Base-by-base conservation (phyloP, 2,329 filamentous ascomycete species). In the Aphanoascus verrucosus region DNA sequence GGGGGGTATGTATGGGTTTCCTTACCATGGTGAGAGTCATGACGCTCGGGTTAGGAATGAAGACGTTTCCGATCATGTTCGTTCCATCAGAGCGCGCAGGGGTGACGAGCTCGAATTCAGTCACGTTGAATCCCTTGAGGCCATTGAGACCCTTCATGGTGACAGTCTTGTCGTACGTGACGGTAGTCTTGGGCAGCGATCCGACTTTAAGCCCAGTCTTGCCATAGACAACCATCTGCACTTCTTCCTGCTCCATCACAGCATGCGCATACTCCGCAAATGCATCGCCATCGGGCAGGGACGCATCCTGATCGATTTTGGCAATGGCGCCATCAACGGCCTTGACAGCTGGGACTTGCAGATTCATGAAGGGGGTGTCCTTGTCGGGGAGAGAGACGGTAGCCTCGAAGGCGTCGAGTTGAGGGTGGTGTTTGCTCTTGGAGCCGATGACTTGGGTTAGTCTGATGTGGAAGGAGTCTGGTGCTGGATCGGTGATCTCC, bases 121-220 rank as follows among this genome's bases (percentile, higher is more conserved):
- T 74, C 35, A 79, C 67, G 37, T 71, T 68, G 63, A 80, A 75
- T 28, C 76, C 77, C 34, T 69, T 61, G 9, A 84, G 72, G 31
- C 72, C 70, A 64, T 82, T 81, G n/a, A 83, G 69, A 1, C 77
- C 80, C 61, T 77, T 79, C 70, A 81, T 75, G n/a, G 69, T 72
- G n/a, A 77, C 68, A 1, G 72, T 71, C 60, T 81, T 75, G 64
- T 82, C 74, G 62, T 80, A 83, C 40, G 76, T 67, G 19, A 82
- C 74, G 1, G 63, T 69, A 3, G 70, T 75, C 42, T 67, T 70
- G 0, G 75, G 77, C 43, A 83, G 65, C 2, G 64, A 66, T 0
- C 74, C 75, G 44, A 76, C 65, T 60, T 79, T 75, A 54, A 83
- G 59, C 1, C 68, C 68, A 0, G 79, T 78, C 54, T 68, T 72